A percentile compares a stretch with the other conserved stretches of the same genome.
Conservation (phyloP, 257 asterid genomes). For the Ligustrum vulgare region DNA sequence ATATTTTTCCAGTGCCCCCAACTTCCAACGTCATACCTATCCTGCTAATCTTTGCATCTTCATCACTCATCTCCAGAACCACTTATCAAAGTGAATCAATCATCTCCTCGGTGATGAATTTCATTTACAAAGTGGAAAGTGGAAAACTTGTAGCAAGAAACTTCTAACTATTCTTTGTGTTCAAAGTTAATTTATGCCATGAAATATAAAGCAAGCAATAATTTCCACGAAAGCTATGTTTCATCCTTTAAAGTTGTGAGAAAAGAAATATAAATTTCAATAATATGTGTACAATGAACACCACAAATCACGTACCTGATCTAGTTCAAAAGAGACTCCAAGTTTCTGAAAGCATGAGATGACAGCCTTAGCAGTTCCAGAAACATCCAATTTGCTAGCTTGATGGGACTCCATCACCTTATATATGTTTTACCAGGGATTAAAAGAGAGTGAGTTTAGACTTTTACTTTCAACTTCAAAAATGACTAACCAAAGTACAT, state of each 20-base stretch:
- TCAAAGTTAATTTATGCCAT: too few relatives aligned
- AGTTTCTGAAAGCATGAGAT: constrained; percentile 90
- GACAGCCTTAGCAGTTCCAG: constrained; percentile 98
- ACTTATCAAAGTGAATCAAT: neutral
- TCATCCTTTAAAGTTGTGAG: neutral
- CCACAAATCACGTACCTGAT: constrained; percentile 44
- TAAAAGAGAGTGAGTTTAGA: constrained; percentile 2
- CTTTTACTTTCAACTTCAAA: neutral
- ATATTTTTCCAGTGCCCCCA: neutral
- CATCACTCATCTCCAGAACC: neutral
- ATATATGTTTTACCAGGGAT: constrained; percentile 7
- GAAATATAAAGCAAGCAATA: neutral
- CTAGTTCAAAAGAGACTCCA: constrained; percentile 72
- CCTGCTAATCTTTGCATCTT: neutral
- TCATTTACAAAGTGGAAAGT: too few relatives aligned
- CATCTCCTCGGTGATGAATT: neutral
- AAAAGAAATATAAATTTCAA: neutral
- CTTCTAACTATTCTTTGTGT: too few relatives aligned
- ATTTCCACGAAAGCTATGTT: neutral
- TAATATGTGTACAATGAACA: neutral
- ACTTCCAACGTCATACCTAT: neutral
- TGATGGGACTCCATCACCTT: constrained; percentile 98
- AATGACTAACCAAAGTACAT: constrained; percentile 12
- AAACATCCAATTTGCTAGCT: constrained; percentile 81
- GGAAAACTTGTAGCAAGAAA: too few relatives aligned